Conservation (phyloP, 2,329 filamentous ascomycete species). For the Shiraia bambusicola region DNA sequence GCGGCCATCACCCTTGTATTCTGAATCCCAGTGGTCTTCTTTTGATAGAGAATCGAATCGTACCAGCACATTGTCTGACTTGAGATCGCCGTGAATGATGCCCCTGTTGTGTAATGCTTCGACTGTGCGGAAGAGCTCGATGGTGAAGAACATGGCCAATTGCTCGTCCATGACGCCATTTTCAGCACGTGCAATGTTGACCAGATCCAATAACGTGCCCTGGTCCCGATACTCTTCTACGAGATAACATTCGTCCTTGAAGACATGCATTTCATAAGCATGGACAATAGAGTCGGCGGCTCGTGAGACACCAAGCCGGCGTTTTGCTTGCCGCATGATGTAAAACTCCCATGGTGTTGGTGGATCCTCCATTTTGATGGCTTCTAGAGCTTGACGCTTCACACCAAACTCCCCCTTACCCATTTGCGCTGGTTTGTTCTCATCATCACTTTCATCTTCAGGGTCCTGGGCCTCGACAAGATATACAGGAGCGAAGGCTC, state of each 20-base stretch:
- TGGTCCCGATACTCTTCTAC: conserved; percentile 85
- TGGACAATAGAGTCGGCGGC: conserved; percentile 75
- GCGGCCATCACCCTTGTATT: conserved; percentile 72
- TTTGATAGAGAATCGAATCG: conserved; percentile 64
- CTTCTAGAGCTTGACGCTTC: conserved; percentile 67
- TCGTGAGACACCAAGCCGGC: conserved; percentile 70
- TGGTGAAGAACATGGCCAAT: conserved; percentile 90
- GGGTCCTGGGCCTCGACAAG: conserved; percentile 73
- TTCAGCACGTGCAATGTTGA: conserved; percentile 81
- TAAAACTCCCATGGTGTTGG: conserved; percentile 94
- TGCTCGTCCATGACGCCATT: conserved; percentile 80
- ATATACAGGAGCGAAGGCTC: conserved; percentile 94
- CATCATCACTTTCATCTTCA: conserved; percentile 47
- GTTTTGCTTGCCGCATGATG: conserved; percentile 82
- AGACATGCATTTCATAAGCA: conserved; percentile 89
- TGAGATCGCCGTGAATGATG: conserved; percentile 89
- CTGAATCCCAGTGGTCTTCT: conserved; percentile 55
- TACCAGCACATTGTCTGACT: conserved; percentile 91
- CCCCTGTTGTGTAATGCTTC: conserved; percentile 80
- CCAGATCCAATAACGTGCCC: conserved; percentile 90
- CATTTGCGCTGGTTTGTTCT: conserved; percentile 55
- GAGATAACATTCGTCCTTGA: conserved; percentile 85
- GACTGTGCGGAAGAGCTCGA: conserved; percentile 87
- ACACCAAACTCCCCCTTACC: conserved; percentile 63
- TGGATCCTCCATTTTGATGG: conserved; percentile 91